Conservation (phyloP, 1,284 basidiomycete genomes). For the Trametes hirsuta region DNA sequence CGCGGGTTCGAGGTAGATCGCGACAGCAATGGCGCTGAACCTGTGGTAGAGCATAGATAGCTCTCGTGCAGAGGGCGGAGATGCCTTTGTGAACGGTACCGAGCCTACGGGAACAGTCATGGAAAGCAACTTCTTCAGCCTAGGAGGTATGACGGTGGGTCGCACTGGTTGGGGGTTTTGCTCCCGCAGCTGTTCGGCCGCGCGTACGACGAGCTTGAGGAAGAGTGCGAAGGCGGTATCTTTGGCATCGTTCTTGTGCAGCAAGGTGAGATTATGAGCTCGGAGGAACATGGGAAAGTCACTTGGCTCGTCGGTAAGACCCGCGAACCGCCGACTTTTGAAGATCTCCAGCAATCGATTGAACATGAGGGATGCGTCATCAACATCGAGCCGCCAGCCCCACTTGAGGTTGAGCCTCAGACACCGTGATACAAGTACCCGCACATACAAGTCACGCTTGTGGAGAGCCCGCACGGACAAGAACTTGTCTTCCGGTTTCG, state of each 20-base stretch:
- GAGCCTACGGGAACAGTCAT: slow-evolving; percentile 77
- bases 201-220: slow-evolving; percentile 74
- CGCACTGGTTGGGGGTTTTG: slow-evolving; percentile 23
- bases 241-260: slow-evolving; percentile 52
- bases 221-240: slow-evolving; percentile 85
- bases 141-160: slow-evolving; percentile 36
- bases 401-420: slow-evolving; percentile 61
- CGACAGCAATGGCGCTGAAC: slow-evolving; percentile 78
- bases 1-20: slow-evolving; percentile 72
- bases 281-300: slow-evolving; percentile 84
- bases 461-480: slow-evolving; percentile 47
- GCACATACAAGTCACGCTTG: slow-evolving; percentile 79
- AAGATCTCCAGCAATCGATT: slow-evolving; percentile 78
- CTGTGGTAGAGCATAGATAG: slow-evolving; percentile 89
- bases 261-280: slow-evolving; percentile 57
- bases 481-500: slow-evolving; percentile 51
- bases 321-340: slow-evolving; percentile 78
- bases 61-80: slow-evolving; percentile 57
- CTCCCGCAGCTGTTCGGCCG: slow-evolving; percentile 43
- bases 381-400: slow-evolving; percentile 75
- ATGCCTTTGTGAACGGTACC: slow-evolving; percentile 63
- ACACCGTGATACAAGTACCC: slow-evolving; percentile 74
- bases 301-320: slow-evolving; percentile 73
- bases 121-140: slow-evolving; percentile 77
- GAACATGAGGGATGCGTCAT: slow-evolving; percentile 63